Base-by-base conservation (phyloP, 257 asterid genomes). In the Linaria vulgaris region DNA sequence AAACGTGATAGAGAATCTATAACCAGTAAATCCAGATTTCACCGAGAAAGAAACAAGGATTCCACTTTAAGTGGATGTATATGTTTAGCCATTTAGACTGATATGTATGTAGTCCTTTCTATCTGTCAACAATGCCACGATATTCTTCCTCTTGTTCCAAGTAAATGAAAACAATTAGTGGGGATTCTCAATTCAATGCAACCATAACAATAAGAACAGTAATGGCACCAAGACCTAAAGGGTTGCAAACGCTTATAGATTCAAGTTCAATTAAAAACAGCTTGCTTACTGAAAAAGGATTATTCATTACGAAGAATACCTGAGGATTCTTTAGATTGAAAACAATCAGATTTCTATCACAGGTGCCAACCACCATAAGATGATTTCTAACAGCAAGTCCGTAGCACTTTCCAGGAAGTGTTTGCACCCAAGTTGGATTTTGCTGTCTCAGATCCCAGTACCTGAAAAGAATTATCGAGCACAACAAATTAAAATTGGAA, bases 361-460 rank as follows among this genome's bases (percentile, higher is more conserved):
- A 95, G 25, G 97, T 92, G 67, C 88, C 99, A 74, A 77, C 97
- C 34, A 92, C 96, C 99, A 92, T 83, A 67, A 92, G 86, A 49
- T 95, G 99, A 63, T 92, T 80, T 80, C 77, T 85, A 31, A 89
- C 95, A 30, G 90, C 39, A 71, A 92, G 96, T 24, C 96, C 91
- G 78, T 85, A 83, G 90, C 99, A 92, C 54, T 95, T 95, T 17
- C 87, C 99, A 9, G 99, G 96, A 70, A 92, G 99, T 68, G 83
- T 91, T 71, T 89, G 97, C 70, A 84, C 86, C 82, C 90, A 85
- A 59, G 86, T 88, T 64, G 99, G 97, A 78, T 74, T 89, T 68
- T 72, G 81, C 84, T 92, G 97, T 73, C 99, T 82, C 82, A 87
- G 71, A 82, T 92, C 99, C 99, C 96, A 92, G 72, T 92, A 92